Evolutionary conservation across 2,329 filamentous ascomycete species (phyloP).

Genomic region (Aspergillus phoenicis): DNA sequence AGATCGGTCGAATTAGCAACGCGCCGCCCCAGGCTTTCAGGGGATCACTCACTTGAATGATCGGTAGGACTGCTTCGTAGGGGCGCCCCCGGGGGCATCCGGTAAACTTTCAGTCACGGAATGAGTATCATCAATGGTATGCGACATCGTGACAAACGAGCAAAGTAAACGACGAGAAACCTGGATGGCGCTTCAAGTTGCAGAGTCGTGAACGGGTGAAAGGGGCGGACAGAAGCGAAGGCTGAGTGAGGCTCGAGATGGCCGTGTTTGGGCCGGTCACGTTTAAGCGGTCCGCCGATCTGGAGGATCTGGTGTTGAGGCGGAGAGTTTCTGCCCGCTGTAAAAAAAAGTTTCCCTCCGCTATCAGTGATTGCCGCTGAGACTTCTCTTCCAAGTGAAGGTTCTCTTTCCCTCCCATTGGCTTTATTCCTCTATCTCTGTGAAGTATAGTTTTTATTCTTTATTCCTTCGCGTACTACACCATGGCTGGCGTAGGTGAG

Average conservation of each 20-base stretch:
- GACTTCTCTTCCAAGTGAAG: neutral
- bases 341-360: slow-evolving; percentile 29
- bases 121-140: slow-evolving; percentile 31
- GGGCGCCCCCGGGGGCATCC: slow-evolving; percentile 36
- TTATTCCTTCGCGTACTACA: neutral
- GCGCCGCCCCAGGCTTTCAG: neutral
- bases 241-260: slow-evolving; percentile 8
- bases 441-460: neutral
- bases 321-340: slow-evolving; percentile 31
- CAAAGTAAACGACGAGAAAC: neutral
- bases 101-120: slow-evolving; percentile 35
- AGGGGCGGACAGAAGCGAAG: neutral
- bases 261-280: slow-evolving; percentile 12
- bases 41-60: slow-evolving; percentile 62
- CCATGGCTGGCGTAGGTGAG: slow-evolving; percentile 34
- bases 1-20: slow-evolving; percentile 13
- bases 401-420: neutral
- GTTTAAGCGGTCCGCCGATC: slow-evolving; percentile 15
- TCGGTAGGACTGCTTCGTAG: slow-evolving; percentile 60
- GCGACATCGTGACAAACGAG: slow-evolving; percentile 33
- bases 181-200: neutral
- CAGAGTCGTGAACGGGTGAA: neutral
- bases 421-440: neutral
- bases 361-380: neutral
- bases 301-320: slow-evolving; percentile 22